Base-by-base conservation (phyloP, 2,329 filamentous ascomycete genomes). In the Aspergillus neotritici region DNA sequence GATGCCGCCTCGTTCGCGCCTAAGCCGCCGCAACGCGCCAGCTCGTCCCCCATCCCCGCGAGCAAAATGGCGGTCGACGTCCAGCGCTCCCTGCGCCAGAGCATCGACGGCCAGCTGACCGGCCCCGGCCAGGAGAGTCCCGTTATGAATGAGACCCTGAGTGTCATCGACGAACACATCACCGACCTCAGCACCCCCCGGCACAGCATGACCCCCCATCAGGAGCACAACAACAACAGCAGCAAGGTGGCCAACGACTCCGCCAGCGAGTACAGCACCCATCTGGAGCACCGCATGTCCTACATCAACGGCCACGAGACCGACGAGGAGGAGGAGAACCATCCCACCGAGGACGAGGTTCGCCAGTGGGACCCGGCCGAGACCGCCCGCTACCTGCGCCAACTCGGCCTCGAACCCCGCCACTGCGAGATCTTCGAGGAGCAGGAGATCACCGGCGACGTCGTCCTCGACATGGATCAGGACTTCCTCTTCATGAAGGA, bases 141-240 rank as follows among this genome's bases (percentile, higher is more conserved):
- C 9, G 90, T 96, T 38, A 85, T 97, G 73, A 89, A 90, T 62
- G 90, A 97, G 64, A 96, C 91, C 0, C 71, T 97, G 40, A 95
- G 89, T 59, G 91, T 97, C 46, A 97, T 97, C 57, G 85, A 97
- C 64, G 91, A 97, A 67, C 91, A 96, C 62, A 95, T 97, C 55
- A 95, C 88, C 33, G 86, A 95, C 63, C 79, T 97, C 70, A 78
- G 75, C 61, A 80, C 75, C 5, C 78, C 78, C 41, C 74, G 78
- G 16, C 76, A 79, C 48, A 76, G 73, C 57, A 50, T 76, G 32
- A 44, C 49, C 44, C 55, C 70, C 34, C 59, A 64, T 14, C 77
- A 79, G 37, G 69, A 71, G 25, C 56, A 52, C 64, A 83, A 50
- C 17, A 17, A 3, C 4, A 17, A 25, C 21, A 25, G 9, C 21